Evolutionary conservation across 2,329 filamentous ascomycete genomes (phyloP).

Genomic region (Fusarium devonianum): DNA sequence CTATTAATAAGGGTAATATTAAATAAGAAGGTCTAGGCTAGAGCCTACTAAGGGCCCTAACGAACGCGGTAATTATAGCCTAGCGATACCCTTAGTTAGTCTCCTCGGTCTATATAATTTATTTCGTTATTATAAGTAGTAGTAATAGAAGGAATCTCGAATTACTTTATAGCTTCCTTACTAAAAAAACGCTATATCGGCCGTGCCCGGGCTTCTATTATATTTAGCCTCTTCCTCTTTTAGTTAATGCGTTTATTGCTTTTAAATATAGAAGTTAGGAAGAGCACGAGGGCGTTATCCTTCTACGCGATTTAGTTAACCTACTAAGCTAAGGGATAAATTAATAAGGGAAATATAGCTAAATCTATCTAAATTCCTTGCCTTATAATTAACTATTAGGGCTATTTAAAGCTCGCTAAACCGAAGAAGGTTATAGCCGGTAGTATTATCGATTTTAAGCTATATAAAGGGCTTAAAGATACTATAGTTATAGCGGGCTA

Average conservation of each 20-base stretch:
- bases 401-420: not conserved
- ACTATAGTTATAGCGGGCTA: slow-evolving; percentile 8
- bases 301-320: slow-evolving; percentile 21
- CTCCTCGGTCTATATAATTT: slow-evolving; percentile 9
- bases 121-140: slow-evolving; percentile 14
- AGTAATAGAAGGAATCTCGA: not conserved
- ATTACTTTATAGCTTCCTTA: slow-evolving; percentile 1
- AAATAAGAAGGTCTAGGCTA: slow-evolving; percentile 16
- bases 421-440: not conserved
- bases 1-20: slow-evolving; percentile 5
- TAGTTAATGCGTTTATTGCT: not conserved
- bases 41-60: slow-evolving; percentile 10
- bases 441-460: slow-evolving; percentile 9
- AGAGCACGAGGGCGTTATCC: slow-evolving; percentile 22
- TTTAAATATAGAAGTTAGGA: slow-evolving; percentile 5
- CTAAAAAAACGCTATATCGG: slow-evolving; percentile 10
- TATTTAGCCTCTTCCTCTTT: not conserved
- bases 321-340: slow-evolving; percentile 2
- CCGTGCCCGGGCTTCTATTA: not conserved
- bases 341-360: slow-evolving; percentile 8
- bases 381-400: slow-evolving; percentile 2
- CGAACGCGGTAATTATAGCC: slow-evolving; percentile 6
- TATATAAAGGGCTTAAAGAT: slow-evolving; percentile 6
- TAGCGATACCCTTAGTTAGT: slow-evolving; percentile 2
- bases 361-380: not conserved